phyloP scores from a whole-genome alignment of 352 stramenopile genomes.

The Phytophthora rubi region DNA sequence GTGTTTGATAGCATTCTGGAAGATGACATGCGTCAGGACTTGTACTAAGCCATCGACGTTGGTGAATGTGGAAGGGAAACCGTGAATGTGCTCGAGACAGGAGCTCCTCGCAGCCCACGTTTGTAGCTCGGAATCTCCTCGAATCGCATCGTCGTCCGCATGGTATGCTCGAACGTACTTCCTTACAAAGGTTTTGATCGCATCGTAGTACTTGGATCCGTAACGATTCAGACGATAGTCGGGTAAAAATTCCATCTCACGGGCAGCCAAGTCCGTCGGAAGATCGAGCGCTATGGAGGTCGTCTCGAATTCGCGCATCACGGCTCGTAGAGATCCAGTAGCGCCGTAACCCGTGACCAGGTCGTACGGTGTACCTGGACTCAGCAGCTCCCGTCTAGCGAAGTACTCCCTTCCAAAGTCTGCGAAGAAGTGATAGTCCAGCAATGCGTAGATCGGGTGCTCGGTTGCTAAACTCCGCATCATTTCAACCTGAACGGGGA shows the following conservation, averaged over 20 bases:
- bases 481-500: constrained; percentile 51
- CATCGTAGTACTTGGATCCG: constrained; percentile 36
- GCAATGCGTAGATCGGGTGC: constrained; percentile 47
- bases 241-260: constrained; percentile 28
- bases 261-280: constrained; percentile 26
- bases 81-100: constrained; percentile 35
- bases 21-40: constrained; percentile 49
- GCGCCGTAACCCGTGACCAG: constrained; percentile 44
- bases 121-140: constrained; percentile 48
- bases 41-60: constrained; percentile 23
- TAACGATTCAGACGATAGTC: constrained; percentile 36
- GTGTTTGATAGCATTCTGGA: constrained; percentile 47
- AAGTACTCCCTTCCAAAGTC: constrained; percentile 52
- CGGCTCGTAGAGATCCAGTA: constrained; percentile 37
- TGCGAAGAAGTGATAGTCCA: constrained; percentile 46
- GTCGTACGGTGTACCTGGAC: constrained; percentile 37
- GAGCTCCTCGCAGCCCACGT: constrained; percentile 43
- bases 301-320: constrained; percentile 33
- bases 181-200: constrained; percentile 46
- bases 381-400: constrained; percentile 34
- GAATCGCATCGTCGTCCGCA: constrained; percentile 23
- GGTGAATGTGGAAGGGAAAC: constrained; percentile 36
- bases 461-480: constrained; percentile 37
- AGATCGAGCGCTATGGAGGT: constrained; percentile 32
- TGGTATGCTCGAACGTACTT: constrained; percentile 53